phyloP scores from a whole-genome alignment of 1,284 basidiomycete species.

The Leccinum pallidistipes region DNA sequence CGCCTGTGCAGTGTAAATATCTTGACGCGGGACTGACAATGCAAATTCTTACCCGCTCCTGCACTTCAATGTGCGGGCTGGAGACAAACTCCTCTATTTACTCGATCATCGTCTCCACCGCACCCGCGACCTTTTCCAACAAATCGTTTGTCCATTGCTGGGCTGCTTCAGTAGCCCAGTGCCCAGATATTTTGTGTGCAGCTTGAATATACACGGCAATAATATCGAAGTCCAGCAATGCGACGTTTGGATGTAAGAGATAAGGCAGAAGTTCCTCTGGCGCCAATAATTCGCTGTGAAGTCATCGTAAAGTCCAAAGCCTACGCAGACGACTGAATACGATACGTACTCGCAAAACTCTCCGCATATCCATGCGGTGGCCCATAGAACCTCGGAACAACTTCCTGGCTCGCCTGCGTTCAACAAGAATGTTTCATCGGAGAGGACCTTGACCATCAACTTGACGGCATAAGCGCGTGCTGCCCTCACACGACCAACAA shows the following conservation, averaged over 20 bases:
- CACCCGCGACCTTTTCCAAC: slow-evolving; percentile 57
- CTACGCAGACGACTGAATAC: not conserved
- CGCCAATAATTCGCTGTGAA: slow-evolving; percentile 61
- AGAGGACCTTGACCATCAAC: slow-evolving; percentile 77
- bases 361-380: slow-evolving; percentile 93
- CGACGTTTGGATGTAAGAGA: slow-evolving; percentile 61
- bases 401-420: slow-evolving; percentile 61
- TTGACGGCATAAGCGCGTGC: slow-evolving; percentile 79
- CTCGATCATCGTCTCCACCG: slow-evolving; percentile 59
- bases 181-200: slow-evolving; percentile 84
- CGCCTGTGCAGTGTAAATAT: slow-evolving; percentile 47
- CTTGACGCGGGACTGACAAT: not conserved
- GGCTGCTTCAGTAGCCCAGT: slow-evolving; percentile 77
- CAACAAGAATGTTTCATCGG: slow-evolving; percentile 71
- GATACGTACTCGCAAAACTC: slow-evolving; percentile 79
- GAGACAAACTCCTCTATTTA: slow-evolving; percentile 56
- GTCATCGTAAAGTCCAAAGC: slow-evolving; percentile 7
- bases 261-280: slow-evolving; percentile 70
- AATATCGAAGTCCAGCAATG: slow-evolving; percentile 57
- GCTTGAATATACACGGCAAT: slow-evolving; percentile 82
- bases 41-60: slow-evolving; percentile 75
- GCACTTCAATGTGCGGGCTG: slow-evolving; percentile 80
- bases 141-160: slow-evolving; percentile 74
- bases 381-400: slow-evolving; percentile 84
- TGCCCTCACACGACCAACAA: slow-evolving; percentile 79